phyloP scores from a whole-genome alignment of 208 protist genomes.

The Phytomonas francai region DNA sequence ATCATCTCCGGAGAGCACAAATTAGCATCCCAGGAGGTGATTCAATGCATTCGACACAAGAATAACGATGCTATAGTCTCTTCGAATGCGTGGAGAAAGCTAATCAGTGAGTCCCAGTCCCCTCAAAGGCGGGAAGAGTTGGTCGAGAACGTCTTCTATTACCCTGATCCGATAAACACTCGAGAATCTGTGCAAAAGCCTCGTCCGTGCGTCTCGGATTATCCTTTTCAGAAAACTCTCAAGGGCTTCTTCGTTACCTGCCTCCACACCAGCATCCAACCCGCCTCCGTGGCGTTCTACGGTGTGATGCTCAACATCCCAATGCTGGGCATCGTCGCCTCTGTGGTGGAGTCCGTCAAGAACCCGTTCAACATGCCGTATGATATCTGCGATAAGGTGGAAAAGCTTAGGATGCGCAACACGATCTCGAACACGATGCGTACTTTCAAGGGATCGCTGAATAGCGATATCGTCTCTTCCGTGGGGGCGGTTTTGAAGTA shows the following conservation, averaged over 20 bases:
- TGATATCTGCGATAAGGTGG: slow-evolving; percentile 30
- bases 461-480: slow-evolving; percentile 53
- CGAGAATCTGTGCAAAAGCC: too few species aligned
- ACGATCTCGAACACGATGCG: slow-evolving; percentile 39
- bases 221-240: slow-evolving; percentile 48
- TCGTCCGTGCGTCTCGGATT: slow-evolving; percentile 11
- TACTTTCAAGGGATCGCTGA: slow-evolving; percentile 36
- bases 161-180: too few species aligned
- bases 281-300: slow-evolving; percentile 60
- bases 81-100: too few species aligned
- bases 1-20: slow-evolving; percentile 36
- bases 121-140: too few species aligned
- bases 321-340: slow-evolving; percentile 55
- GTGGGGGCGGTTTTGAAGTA: slow-evolving; percentile 60
- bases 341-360: slow-evolving; percentile 51
- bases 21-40: slow-evolving; percentile 23
- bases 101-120: too few species aligned
- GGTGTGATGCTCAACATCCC: slow-evolving; percentile 62
- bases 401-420: slow-evolving; percentile 17
- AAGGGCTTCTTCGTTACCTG: slow-evolving; percentile 59
- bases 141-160: too few species aligned
- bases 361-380: slow-evolving; percentile 66
- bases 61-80: too few species aligned
- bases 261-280: slow-evolving; percentile 44
- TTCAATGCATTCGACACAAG: too few species aligned